Conservation (phyloP, 345 rosid species). For the Psidium guajava region DNA sequence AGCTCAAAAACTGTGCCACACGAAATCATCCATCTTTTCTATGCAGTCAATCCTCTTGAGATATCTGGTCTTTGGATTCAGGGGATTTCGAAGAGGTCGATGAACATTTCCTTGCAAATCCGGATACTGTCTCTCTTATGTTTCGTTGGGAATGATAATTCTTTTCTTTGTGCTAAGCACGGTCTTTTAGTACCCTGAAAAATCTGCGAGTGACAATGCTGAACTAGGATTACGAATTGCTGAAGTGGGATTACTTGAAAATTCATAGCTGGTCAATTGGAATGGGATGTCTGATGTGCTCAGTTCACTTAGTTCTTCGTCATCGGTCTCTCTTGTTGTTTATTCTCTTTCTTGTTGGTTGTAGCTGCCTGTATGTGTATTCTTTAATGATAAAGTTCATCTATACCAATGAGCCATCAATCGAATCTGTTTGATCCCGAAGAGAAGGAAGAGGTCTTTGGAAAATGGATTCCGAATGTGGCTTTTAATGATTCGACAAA, state of each 20-base stretch:
- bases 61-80: not conserved
- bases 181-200: too few species aligned
- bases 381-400: not conserved
- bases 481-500: not conserved
- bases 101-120: slow-evolving; percentile 1
- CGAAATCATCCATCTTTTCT: slow-evolving; percentile 10
- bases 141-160: not conserved
- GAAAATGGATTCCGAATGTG: not conserved
- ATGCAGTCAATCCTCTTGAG: slow-evolving; percentile 10
- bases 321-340: not conserved
- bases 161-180: too few species aligned
- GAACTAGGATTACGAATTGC: not conserved
- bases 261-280: too few species aligned
- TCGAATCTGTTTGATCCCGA: rapidly evolving
- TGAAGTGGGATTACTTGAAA: too few species aligned
- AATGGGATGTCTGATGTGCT: not conserved
- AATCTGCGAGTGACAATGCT: not conserved
- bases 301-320: not conserved
- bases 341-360: not conserved
- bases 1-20: slow-evolving; percentile 87
- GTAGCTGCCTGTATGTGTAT: not conserved
- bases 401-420: not conserved
- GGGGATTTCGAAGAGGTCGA: slow-evolving; percentile 22
- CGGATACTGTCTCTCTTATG: not conserved
- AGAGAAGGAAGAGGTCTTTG: not conserved